These are phyloP conservation scores for Kodamaea kakaduensis DNA, from an alignment of 805 yeast genomes.

Conservation along the genomic window DNA sequence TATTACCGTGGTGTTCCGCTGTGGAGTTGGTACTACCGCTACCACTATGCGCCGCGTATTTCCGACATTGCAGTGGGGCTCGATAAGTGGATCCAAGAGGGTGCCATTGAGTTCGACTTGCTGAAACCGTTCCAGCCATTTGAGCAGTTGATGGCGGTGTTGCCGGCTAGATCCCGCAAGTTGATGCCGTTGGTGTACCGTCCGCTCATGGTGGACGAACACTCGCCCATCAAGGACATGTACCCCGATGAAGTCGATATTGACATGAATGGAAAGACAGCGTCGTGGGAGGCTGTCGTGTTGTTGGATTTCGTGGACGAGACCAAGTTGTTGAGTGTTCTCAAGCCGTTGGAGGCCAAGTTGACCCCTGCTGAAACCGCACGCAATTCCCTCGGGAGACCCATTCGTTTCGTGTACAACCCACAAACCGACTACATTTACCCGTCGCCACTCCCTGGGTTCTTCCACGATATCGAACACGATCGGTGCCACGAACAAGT, in stretches of 20 bases:
- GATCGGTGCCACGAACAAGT: constrained; percentile 70
- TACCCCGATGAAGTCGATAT: constrained; percentile 85
- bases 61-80: constrained; percentile 80
- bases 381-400: constrained; percentile 74
- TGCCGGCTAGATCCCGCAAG: constrained; percentile 84
- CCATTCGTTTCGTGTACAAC: constrained; percentile 64
- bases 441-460: constrained; percentile 71
- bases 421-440: constrained; percentile 69
- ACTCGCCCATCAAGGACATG: constrained; percentile 84
- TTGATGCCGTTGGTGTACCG: constrained; percentile 77
- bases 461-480: constrained; percentile 72
- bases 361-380: constrained; percentile 65
- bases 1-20: constrained; percentile 89
- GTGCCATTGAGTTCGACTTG: constrained; percentile 51
- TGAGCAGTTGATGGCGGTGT: constrained; percentile 94
- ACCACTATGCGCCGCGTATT: constrained; percentile 92
- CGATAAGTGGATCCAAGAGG: constrained; percentile 40
- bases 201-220: constrained; percentile 77
- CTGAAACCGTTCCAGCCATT: constrained; percentile 87
- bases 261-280: constrained; percentile 92
- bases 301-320: constrained; percentile 89
- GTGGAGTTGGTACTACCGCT: constrained; percentile 91
- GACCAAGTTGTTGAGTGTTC: constrained; percentile 63
- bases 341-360: constrained; percentile 59
- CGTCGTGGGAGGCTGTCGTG: constrained; percentile 97